Base-by-base conservation (phyloP, 2,329 filamentous ascomycete genomes). In the Aspergillus sp. region DNA sequence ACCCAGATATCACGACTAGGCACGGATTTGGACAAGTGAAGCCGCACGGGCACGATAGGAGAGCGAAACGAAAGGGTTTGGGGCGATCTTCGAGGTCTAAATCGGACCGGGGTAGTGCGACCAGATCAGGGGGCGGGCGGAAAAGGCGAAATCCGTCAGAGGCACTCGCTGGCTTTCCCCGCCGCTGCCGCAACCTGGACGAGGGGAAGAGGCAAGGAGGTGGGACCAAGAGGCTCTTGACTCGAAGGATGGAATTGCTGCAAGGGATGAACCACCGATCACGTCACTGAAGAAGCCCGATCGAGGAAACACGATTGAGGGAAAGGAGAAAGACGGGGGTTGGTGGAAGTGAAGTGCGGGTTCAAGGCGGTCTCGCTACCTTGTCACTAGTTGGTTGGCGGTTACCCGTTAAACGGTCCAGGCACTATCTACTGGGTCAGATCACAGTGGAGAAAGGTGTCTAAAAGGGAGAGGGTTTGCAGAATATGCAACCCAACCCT, bases 1-100 rank as follows among this genome's bases (percentile, higher is more conserved):
- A 55, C 57, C 58, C 51, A 55, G 47, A 48, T 59, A 57, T 43
- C 55, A 51, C 57, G 39, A 50, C 38, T 28, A 39, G 23, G 49
- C 51, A 58, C 55, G 48, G 53, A 25, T 57, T 19, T 19, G 50
- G 38, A 48, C 25, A 30, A 21, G 32, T 15, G 21, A 36, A 28
- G 19, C 32, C 19, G 51, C 51, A 41, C 51, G 38, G 51, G 38
- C 51, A 15, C 36, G 36, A 25, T 15, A 9, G 12, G 10, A 19
- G 41, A 30, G 43, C 10, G 41, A 45, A 28, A 39, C 13, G 38
- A 55, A 30, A n/a, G 43, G 28, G 39, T 39, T 47, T 30, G 53
- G 53, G 25, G 51, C 30, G 53, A 55, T 55, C 25, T 45, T 55
- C 53, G 23, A 32, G 12, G 53, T 55, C 53, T 32, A 55, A 47